Base-by-base conservation (phyloP, 2,329 filamentous ascomycete genomes). In the Claviceps monticola region DNA sequence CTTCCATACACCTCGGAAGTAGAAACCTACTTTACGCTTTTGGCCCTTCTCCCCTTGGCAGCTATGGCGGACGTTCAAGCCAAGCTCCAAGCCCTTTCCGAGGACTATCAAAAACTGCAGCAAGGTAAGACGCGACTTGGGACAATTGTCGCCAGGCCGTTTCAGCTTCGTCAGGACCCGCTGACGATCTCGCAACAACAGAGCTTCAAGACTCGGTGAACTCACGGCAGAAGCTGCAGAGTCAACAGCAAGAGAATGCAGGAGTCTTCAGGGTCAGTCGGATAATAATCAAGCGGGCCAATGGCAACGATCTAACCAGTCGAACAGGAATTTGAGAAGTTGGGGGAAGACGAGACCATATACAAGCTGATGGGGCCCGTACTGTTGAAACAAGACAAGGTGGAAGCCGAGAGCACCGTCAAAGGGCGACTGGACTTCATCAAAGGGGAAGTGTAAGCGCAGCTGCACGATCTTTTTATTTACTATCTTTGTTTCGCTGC, bases 301-400 rank as follows among this genome's bases (percentile, higher is more conserved):
- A 21, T 16, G 26, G 11, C 8, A 2, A 17, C 29, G 7, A 45
- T 37, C 49, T 46, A 19, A 46, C 29, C 16, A 8, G 4, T 36
- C 5, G 8, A n/a, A 37, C 57, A 93, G 83, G 91, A 97, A 68
- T 97, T 97, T 66, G 75, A 80, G 42, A 76, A 78, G 51, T 75
- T 97, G 54, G 79, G 83, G 60, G 84, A 90, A 39, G 85, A 84
- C 59, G 86, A 94, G 62, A 88, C 82, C 57, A 95, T 98, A 67
- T 98, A 95, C 79, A 98, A 97, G 71, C 80, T 96, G 43, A 82
- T 95, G 46, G 93, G 93, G 0, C 93, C 93, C 0, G 87, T 97
- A 6, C 72, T 98, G 39, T 69, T 98, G 62, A 96, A 97, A 75
- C 93, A 98, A 68, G 93, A 97, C 53, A 90, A 87, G 67, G 72